Evolutionary conservation across 2,329 filamentous ascomycete genomes (phyloP).

Genomic region (Daldinia sp.): DNA sequence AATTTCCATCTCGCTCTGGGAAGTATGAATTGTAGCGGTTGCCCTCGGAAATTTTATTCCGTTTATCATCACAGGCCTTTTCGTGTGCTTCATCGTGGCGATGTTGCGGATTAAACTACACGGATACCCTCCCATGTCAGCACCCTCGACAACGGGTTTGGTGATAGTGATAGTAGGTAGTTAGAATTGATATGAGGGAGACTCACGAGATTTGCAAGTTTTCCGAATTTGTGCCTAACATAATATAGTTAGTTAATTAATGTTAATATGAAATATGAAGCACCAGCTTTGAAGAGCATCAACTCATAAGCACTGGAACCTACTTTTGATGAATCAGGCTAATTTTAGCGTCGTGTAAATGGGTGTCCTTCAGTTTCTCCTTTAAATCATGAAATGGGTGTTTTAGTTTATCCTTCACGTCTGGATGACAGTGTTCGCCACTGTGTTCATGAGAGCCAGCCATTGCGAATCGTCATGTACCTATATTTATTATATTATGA

Average conservation of each 20-base stretch:
- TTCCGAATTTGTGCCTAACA: conserved; percentile 68
- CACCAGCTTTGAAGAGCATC: background rate
- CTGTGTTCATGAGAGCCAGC: conserved; percentile 35
- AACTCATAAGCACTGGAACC: conserved; percentile 6
- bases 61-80: conserved; percentile 83
- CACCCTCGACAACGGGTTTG: background rate
- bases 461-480: conserved; percentile 36
- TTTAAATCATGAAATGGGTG: conserved; percentile 60
- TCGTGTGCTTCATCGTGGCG: conserved; percentile 96
- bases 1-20: conserved; percentile 85
- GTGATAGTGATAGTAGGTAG: conserved; percentile 13
- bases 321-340: conserved; percentile 71
- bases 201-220: conserved; percentile 70
- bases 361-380: conserved; percentile 66
- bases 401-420: conserved; percentile 63
- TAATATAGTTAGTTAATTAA: conserved; percentile 10
- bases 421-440: conserved; percentile 43
- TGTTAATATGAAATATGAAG: background rate
- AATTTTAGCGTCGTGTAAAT: conserved; percentile 69
- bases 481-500: background rate
- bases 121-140: conserved; percentile 25
- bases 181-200: background rate
- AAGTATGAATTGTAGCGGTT: conserved; percentile 94
- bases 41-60: conserved; percentile 75
- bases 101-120: conserved; percentile 83